Evolutionary conservation across 192 early-diverging fungal species (phyloP).

Genomic region (Backusella luteola): DNA sequence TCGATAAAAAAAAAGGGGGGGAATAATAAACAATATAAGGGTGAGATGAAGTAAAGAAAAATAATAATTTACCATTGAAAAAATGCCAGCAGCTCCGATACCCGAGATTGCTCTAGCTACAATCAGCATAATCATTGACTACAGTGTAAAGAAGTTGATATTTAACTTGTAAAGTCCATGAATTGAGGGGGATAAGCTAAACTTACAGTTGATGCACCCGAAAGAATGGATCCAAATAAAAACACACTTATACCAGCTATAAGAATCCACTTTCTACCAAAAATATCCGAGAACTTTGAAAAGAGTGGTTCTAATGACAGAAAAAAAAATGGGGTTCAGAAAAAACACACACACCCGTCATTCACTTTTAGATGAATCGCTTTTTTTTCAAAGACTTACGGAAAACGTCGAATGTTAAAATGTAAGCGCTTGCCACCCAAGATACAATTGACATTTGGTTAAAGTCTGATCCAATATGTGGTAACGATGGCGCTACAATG

Average conservation of each 20-base stretch:
- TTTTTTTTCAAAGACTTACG: slow-evolving; percentile 11
- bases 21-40: not conserved
- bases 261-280: slow-evolving; percentile 69
- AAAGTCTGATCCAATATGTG: slow-evolving; percentile 70
- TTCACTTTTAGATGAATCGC: not conserved
- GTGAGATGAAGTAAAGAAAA: not conserved
- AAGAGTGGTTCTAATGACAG: slow-evolving; percentile 48
- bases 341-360: no score
- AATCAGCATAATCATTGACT: slow-evolving; percentile 52
- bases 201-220: slow-evolving; percentile 66
- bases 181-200: not conserved
- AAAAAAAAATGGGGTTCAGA: not conserved
- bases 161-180: not conserved
- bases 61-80: slow-evolving; percentile 42
- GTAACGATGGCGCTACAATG: slow-evolving; percentile 75
- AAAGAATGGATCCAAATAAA: slow-evolving; percentile 74
- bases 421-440: slow-evolving; percentile 77
- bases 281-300: slow-evolving; percentile 87
- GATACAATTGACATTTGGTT: slow-evolving; percentile 54
- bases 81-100: slow-evolving; percentile 59
- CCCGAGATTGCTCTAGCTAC: slow-evolving; percentile 62
- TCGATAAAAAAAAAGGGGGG: not conserved
- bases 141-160: not conserved
- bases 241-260: slow-evolving; percentile 76
- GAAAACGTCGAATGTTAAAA: slow-evolving; percentile 48